Evolutionary conservation across 192 early-diverging fungal species (phyloP), one percentile per base, ranked within the genome.

Genomic region (Backusella macrospora): DNA sequence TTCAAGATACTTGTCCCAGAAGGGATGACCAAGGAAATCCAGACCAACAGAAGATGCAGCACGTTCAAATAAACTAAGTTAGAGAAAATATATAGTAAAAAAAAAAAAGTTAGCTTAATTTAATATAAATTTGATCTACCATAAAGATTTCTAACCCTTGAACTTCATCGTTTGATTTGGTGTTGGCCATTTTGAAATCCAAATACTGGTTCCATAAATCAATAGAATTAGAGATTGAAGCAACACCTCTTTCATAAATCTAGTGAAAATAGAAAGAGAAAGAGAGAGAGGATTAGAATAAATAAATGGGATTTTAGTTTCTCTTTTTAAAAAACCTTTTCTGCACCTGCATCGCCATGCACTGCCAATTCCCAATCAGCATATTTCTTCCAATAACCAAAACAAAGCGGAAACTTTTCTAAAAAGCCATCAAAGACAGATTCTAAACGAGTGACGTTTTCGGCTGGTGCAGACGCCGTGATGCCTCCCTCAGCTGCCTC

Each of bases 331-430:
- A 70, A 67, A 67, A 92, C 91, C 80, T 89, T 85, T 62, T 84
- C 86, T 4, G 91, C 90, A 21, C 85, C 88, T 8, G 80, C 79
- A n/a, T 76, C 52, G 8, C 90, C 90, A 12, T 84, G 80, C n/a
- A 90, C 66, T 6, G 78, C 62, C 34, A 81, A 71, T 65, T 87
- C 89, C 55, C 85, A 73, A 72, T 92, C 92, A 0, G 90, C 89
- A 74, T 91, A 93, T 76, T 93, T 93, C 70, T 90, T 91, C 92
- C 92, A 93, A 73, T 93, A 93, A 38, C 90, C 90, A 77, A 93
- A 93, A 76, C 91, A 92, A 18, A 93, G 80, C 10, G 92, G 92
- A 70, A 92, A 93, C 74, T 90, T 88, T 14, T 75, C 78, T 69
- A 93, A 74, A 55, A 93, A 92, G 47, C 82, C 76, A 76, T 93